phyloP scores from a whole-genome alignment of 2,329 filamentous ascomycete genomes.

The Tolypocladium ovalisporum region DNA sequence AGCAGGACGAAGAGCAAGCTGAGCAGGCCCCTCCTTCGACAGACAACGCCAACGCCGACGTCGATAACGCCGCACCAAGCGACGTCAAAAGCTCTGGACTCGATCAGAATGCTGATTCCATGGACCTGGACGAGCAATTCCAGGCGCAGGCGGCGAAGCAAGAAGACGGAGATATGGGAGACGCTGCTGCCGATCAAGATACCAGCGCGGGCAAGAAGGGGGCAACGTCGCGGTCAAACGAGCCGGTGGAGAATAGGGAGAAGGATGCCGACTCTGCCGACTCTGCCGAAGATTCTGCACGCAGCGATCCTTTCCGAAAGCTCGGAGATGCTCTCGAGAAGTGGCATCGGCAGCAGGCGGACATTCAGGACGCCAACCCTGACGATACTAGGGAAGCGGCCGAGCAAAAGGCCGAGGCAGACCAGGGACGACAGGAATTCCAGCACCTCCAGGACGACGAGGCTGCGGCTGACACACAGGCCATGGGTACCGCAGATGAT shows the following conservation, averaged over 20 bases:
- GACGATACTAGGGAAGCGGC: constrained; percentile 39
- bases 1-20: constrained; percentile 25
- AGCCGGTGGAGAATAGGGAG: constrained; percentile 36
- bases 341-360: constrained; percentile 81
- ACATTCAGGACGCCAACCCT: constrained; percentile 54
- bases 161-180: constrained; percentile 56
- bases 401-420: constrained; percentile 39
- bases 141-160: constrained; percentile 50
- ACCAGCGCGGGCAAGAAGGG: constrained; percentile 55
- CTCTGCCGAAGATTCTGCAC: constrained; percentile 28
- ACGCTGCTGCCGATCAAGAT: constrained; percentile 53
- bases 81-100: constrained; percentile 54
- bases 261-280: constrained; percentile 30
- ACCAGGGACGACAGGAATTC: constrained; percentile 74
- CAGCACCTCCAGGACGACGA: constrained; percentile 86
- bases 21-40: constrained; percentile 23
- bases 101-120: constrained; percentile 52
- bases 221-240: constrained; percentile 34
- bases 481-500: constrained; percentile 76
- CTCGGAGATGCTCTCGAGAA: constrained; percentile 85
- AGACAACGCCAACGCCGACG: constrained; percentile 40
- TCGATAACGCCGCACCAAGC: constrained; percentile 53
- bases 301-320: constrained; percentile 75
- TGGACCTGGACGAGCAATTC: constrained; percentile 51
- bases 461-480: constrained; percentile 74